These are phyloP conservation scores for Lepiota venenata DNA, from an alignment of 768 basidiomycete genomes.

Conservation along the genomic window DNA sequence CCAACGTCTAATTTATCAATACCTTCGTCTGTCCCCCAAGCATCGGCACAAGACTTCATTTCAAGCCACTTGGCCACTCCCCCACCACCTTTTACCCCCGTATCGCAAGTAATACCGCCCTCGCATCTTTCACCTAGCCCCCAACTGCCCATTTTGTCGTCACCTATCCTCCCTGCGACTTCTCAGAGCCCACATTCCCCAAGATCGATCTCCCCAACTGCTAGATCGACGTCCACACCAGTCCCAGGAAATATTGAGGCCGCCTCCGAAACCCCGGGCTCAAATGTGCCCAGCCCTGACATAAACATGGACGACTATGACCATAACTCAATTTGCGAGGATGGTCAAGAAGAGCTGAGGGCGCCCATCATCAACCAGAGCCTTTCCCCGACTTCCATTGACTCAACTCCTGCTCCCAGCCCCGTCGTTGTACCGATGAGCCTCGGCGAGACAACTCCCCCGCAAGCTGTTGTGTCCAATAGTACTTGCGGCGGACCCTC, in stretches of 20 bases:
- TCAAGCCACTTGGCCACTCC: too few species aligned
- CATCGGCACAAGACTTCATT: too few species aligned
- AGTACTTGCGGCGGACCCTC: neutral
- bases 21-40: too few species aligned
- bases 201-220: neutral
- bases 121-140: too few species aligned
- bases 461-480: neutral
- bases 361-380: neutral
- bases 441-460: neutral
- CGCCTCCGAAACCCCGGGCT: neutral
- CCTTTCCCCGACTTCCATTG: slow-evolving; percentile 7
- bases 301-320: neutral
- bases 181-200: slow-evolving; percentile 1
- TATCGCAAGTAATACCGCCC: too few species aligned
- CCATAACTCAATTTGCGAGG: neutral
- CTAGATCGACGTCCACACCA: neutral
- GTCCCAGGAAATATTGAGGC: neutral
- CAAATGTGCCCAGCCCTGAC: neutral
- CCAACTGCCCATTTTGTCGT: too few species aligned
- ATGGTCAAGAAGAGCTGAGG: neutral
- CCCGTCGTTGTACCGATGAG: neutral
- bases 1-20: too few species aligned
- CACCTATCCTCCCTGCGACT: neutral
- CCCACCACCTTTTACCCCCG: too few species aligned
- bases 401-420: slow-evolving; percentile 8